phyloP scores from a whole-genome alignment of 2,329 filamentous ascomycete species.

The Cladosporium velox region DNA sequence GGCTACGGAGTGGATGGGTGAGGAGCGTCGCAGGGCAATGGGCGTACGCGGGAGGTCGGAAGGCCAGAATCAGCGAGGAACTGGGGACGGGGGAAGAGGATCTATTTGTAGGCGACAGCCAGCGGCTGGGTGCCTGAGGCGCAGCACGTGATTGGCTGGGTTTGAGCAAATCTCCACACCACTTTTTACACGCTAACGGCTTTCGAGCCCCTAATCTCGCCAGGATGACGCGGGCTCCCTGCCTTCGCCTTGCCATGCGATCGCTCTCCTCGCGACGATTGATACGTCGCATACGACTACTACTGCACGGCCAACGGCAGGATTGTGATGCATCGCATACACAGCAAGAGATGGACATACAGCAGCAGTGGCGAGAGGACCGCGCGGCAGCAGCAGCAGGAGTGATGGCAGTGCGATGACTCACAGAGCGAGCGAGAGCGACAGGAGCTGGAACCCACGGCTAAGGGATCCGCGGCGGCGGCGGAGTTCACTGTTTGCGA shows the following conservation, averaged over 20 bases:
- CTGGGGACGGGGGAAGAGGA: conserved; percentile 4
- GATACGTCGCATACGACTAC: not conserved
- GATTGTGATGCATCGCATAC: not conserved
- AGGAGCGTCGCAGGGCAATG: conserved; percentile 15
- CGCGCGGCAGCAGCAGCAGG: not conserved
- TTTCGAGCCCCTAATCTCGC: not conserved
- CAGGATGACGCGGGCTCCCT: not conserved
- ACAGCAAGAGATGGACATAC: conserved; percentile 1
- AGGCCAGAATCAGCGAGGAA: not conserved
- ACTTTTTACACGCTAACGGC: no score
- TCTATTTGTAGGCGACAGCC: conserved; percentile 1
- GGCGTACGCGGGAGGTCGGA: conserved; percentile 16
- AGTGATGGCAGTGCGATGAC: not conserved
- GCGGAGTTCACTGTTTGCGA: not conserved
- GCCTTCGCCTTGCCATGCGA: not conserved
- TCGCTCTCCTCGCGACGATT: not conserved
- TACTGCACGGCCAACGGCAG: not conserved
- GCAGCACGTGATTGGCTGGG: conserved; percentile 3
- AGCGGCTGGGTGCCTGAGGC: not conserved
- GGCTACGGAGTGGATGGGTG: conserved; percentile 20
- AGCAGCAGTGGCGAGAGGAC: not conserved
- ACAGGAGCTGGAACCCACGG: conserved; percentile 3
- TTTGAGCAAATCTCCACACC: no score
- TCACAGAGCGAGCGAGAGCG: not conserved
- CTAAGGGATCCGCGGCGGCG: conserved; percentile 10